Evolutionary conservation across 2,329 filamentous ascomycete genomes (phyloP).

Genomic region (Penicillium sp.): DNA sequence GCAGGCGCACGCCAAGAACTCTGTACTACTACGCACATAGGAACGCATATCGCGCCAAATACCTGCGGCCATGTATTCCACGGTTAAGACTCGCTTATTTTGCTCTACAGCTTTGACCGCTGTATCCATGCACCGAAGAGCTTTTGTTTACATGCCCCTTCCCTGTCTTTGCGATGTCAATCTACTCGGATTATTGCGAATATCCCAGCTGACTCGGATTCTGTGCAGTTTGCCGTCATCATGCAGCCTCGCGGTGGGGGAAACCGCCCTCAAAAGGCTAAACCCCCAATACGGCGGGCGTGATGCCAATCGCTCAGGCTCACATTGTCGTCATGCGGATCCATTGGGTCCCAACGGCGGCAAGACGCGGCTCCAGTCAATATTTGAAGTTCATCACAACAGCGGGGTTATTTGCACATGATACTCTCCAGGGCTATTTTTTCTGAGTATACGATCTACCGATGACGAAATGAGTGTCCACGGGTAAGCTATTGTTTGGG

Average conservation of each 20-base stretch:
- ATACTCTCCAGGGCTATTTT: neutral
- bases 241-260: neutral
- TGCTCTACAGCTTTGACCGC: neutral
- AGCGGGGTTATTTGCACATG: neutral
- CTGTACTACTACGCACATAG: neutral
- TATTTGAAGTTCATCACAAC: neutral
- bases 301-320: neutral
- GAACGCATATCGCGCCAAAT: neutral
- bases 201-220: neutral
- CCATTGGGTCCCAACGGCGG: neutral
- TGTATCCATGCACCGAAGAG: neutral
- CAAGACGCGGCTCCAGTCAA: neutral
- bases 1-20: neutral
- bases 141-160: neutral
- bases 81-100: neutral
- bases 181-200: neutral
- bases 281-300: neutral
- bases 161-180: neutral
- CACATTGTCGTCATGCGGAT: neutral
- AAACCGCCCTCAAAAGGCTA: neutral
- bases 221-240: neutral
- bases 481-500: neutral
- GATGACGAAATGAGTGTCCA: neutral
- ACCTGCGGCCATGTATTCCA: neutral
- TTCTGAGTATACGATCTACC: too few relatives aligned